Base-by-base conservation (phyloP, 2,329 filamentous ascomycete species). In the Hypocreales sp. region DNA sequence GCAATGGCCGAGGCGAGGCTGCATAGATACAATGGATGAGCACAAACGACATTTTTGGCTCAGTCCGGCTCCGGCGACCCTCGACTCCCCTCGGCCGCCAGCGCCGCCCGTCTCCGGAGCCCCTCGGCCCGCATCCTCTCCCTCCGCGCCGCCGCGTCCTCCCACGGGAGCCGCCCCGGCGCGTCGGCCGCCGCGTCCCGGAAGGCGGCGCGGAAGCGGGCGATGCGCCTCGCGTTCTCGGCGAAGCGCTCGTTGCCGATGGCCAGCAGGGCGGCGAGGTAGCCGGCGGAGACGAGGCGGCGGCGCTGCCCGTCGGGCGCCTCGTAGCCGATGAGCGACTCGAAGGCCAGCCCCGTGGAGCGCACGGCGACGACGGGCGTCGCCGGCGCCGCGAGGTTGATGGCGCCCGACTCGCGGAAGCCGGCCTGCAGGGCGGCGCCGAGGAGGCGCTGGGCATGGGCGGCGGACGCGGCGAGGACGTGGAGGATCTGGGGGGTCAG, bases 401-500 rank as follows among this genome's bases (percentile, higher is more conserved):
- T 64, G 26, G 87, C 77, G 12, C 87, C 87, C 32, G 79, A 90
- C 54, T 95, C 87, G 10, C 87, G 74, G 47, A 94, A 94, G 0
- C 87, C 87, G 4, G 83, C 78, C 40, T 74, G 69, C 8, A 87
- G 61, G 2, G 80, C 86, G 24, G 79, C 80, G 8, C 73, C 64
- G 10, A 93, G 65, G 12, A 92, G 61, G 7, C 67, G 60, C 38
- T 92, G 79, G 4, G 87, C 83, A 40, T 87, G 71, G 9, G 67
- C 53, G 0, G 74, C 60, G 0, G 81, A 87, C 11, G 83, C 72
- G 5, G 82, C 74, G 41, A 92, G 66, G 23, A 95, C 64, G 40
- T 95, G 87, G 1, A 95, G 68, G 39, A 94, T 93, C 86, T 92
- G 38, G 33, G 33, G 33, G 23, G n/a, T 14, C 15, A 14, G 20